These are phyloP conservation scores for Jaenimonas drosophilae DNA, from an alignment of 208 protist species.

Conservation along the genomic window DNA sequence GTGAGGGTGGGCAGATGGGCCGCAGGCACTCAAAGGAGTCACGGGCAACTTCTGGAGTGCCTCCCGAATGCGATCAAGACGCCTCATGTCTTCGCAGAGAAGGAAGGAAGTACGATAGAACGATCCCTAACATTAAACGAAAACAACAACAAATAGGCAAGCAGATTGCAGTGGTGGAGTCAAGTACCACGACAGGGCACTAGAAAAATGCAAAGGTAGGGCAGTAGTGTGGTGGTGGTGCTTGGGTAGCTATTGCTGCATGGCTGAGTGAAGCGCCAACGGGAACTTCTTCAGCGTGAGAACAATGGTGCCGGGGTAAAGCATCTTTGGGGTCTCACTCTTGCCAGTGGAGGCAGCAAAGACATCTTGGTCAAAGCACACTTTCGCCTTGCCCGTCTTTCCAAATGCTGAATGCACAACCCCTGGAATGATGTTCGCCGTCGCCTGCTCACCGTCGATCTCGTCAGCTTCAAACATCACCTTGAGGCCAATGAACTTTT, in stretches of 20 bases:
- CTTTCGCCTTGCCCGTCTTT: conserved; percentile 73
- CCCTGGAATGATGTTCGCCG: conserved; percentile 12
- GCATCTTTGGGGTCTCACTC: conserved; percentile 8
- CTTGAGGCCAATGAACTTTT: conserved; percentile 55
- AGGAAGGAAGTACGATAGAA: background rate
- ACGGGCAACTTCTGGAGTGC: conserved; percentile 21
- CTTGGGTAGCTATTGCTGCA: conserved; percentile 49
- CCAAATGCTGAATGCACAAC: conserved; percentile 69
- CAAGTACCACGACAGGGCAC: background rate
- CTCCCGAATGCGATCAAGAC: conserved; percentile 39
- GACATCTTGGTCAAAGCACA: conserved; percentile 36
- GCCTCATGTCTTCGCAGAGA: conserved; percentile 18
- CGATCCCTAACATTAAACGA: background rate
- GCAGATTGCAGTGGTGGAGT: background rate
- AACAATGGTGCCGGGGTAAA: conserved; percentile 20
- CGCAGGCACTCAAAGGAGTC: background rate
- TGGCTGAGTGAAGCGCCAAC: conserved; percentile 29
- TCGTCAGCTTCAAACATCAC: conserved; percentile 29
- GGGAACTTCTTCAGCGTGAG: conserved; percentile 61
- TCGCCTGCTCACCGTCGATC: conserved; percentile 4
- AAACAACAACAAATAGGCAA: background rate
- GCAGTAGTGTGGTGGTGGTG: background rate
- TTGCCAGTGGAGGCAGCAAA: conserved; percentile 14
- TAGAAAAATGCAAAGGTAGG: conserved; percentile 1
- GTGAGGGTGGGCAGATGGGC: conserved; percentile 11